phyloP scores from a whole-genome alignment of 805 yeast genomes.

The Sugiyamaella floridensis region DNA sequence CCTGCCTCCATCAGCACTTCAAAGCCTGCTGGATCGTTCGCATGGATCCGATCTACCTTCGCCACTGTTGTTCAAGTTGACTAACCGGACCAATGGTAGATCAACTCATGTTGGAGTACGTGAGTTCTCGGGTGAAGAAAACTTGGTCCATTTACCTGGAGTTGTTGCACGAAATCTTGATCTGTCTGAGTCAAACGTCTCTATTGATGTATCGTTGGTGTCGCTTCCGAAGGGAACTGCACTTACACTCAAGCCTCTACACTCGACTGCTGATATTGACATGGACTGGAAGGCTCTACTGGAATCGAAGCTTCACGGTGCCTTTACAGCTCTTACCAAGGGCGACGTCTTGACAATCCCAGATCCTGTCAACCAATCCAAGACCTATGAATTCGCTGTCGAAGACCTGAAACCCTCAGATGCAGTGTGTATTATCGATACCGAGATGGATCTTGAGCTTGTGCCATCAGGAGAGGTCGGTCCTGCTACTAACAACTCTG shows the following conservation, averaged over 20 bases:
- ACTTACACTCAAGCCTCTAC: constrained; percentile 39
- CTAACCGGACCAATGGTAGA: constrained; percentile 21
- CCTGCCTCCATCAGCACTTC: constrained; percentile 29
- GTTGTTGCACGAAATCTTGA: constrained; percentile 29
- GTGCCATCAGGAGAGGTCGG: constrained; percentile 26
- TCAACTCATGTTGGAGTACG: constrained; percentile 39
- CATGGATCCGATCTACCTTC: constrained; percentile 22
- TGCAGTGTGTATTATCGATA: constrained; percentile 48
- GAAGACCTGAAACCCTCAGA: constrained; percentile 36
- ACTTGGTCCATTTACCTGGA: constrained; percentile 34
- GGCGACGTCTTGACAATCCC: constrained; percentile 35
- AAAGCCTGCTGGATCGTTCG: constrained; percentile 23
- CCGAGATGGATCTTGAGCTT: constrained; percentile 43
- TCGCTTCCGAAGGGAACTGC: constrained; percentile 43
- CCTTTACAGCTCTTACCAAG: constrained; percentile 43
- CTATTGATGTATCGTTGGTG: constrained; percentile 24
- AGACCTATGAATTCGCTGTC: constrained; percentile 28
- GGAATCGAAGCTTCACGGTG: constrained; percentile 43
- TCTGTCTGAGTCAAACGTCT: constrained; percentile 12
- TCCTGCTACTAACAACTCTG: neutral
- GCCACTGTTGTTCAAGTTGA: constrained; percentile 34
- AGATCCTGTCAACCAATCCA: constrained; percentile 23
- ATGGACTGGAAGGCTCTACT: constrained; percentile 49
- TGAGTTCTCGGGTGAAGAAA: constrained; percentile 42
- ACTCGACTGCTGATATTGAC: constrained; percentile 19